These are phyloP conservation scores for Aspergillus sp. DNA, from an alignment of 2,329 filamentous ascomycete species.

Conservation along the genomic window DNA sequence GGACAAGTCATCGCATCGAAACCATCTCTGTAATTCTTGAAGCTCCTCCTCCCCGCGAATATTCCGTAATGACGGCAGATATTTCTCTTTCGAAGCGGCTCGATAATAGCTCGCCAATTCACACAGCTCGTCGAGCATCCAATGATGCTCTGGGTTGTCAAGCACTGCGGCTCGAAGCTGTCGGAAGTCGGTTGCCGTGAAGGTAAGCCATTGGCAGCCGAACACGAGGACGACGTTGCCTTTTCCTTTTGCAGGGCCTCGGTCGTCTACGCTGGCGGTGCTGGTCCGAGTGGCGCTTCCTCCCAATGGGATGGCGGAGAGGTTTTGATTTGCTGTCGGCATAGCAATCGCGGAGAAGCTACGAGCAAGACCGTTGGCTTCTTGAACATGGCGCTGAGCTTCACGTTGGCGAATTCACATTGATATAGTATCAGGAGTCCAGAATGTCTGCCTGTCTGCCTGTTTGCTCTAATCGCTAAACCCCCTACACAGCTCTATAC, in stretches of 20 bases:
- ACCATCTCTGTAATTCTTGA: constrained; percentile 11
- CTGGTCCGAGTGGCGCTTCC: not conserved
- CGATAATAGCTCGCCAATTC: constrained; percentile 17
- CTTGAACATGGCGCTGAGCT: not conserved
- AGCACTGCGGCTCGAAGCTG: constrained; percentile 13
- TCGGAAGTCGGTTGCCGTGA: constrained; percentile 13
- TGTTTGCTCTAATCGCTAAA: not conserved
- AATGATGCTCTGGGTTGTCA: constrained; percentile 12
- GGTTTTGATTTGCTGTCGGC: not conserved
- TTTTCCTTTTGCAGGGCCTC: not conserved
- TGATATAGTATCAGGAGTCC: not conserved
- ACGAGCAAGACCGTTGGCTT: not conserved
- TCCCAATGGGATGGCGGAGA: not conserved
- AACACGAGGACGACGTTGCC: constrained; percentile 15
- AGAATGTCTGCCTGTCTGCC: not conserved
- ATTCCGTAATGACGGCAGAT: constrained; percentile 4
- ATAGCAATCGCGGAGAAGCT: not conserved
- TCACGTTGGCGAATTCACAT: not conserved
- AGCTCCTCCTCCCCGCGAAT: constrained; percentile 10
- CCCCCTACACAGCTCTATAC: not conserved
- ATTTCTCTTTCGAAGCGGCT: not conserved
- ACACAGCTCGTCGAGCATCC: constrained; percentile 16
- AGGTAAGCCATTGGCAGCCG: constrained; percentile 21
- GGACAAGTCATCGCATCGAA: constrained; percentile 8
- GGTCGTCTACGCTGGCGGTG: not conserved